Base-by-base conservation (phyloP, 331 rosid species). In the Quercus lobata region DNA sequence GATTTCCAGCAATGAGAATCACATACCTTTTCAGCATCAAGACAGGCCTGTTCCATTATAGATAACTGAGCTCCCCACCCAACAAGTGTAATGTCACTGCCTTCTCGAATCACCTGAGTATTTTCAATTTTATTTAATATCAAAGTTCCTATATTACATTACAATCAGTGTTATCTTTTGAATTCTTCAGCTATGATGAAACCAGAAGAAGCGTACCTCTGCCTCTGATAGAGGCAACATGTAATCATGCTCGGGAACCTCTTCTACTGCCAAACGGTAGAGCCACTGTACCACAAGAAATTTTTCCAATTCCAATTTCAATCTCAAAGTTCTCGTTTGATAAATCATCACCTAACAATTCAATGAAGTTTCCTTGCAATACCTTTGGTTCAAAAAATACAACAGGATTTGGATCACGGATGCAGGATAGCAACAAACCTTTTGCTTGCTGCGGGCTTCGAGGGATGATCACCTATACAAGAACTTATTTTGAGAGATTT, bases 1-100 rank as follows among this genome's bases (percentile, higher is more conserved):
- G 75, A 8, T 70, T 75, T 76, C 49, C 17, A 73, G 69, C 12
- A 60, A 78, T 56, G n/a, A 71, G 44, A 81, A 60, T 41, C 73
- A 74, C 89, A 77, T 86, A 90, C 99, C 52, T 90, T 89, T 81
- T 89, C 94, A 22, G 99, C 99, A 72, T 96, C 97, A 60, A 87
- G 73, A 82, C 99, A 96, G 76, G 98, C 99, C 83, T 96, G 94
- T 87, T 93, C 97, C 97, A 96, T 89, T 63, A 87, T 32, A 71
- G 98, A 81, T 84, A 96, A 87, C 54, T 96, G 98, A 61, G 98
- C 98, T 78, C 99, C 99, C 99, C 99, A 96, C 69, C 99, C 99
- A 75, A 96, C 93, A 71, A 96, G 97, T 69, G 99, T 96, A 74
- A 96, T 89, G 81, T 96, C 99, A 37, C 68, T 79, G 61, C 99